Base-by-base conservation (phyloP, 2,329 filamentous ascomycete genomes). In the Claviceps capensis region DNA sequence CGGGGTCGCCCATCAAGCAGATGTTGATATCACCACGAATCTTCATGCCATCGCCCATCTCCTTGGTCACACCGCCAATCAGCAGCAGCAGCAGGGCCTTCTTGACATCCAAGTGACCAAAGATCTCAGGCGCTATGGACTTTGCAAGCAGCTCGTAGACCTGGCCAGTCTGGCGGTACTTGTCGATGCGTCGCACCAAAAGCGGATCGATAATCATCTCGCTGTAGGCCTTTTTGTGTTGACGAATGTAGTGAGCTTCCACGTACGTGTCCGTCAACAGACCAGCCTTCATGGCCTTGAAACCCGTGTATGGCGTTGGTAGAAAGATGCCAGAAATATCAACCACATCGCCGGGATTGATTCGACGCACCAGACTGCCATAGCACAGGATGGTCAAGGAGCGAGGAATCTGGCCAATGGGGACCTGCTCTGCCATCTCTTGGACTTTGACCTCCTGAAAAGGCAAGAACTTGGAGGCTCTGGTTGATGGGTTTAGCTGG, bases 371-470 rank as follows among this genome's bases (percentile, higher is more conserved):
- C 13, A 95, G 76, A 55, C 82, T 86, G 55, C 93, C 93, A 63
- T 94, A 85, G 68, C 89, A 95, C 61, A 95, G 80, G 22, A 98
- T 74, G 0, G 91, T 97, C 56, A 98, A 72, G 53, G 88, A 88
- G 54, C 93, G 82, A 36, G 93, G 93, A 61, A 98, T 98, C 65
- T 98, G 93, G 49, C 93, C 93, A 57, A 98, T 94, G 7, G 93
- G 93, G 0, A 98, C 93, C 67, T 98, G 93, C 66, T 98, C 93
- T n/a, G 93, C 89, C 82, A 97, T 88, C 66, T 98, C 93, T 69
- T 98, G 93, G 52, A 98, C 89, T 72, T 97, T 97, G 69, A 97
- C 82, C 69, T 98, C 93, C 68, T 98, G 93, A 73, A 98, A 98
- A 3, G 93, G 89, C 62, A 95, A 72, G 64, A 97, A 98, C 63